phyloP scores from a whole-genome alignment of 2,329 filamentous ascomycete species.

The Cladosporium sp. region DNA sequence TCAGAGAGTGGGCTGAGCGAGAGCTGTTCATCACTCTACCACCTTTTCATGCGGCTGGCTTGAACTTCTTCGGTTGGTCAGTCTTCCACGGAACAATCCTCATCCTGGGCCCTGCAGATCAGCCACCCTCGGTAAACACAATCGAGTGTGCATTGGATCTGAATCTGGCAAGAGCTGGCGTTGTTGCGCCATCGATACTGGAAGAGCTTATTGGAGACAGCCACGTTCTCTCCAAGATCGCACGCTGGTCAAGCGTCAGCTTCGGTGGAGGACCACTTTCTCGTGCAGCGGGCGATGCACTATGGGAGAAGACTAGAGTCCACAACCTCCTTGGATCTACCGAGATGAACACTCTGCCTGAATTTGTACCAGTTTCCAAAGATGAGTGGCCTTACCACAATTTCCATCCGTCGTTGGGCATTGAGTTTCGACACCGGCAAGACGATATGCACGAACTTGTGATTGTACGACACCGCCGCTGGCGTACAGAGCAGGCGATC shows the following conservation, averaged over 20 bases:
- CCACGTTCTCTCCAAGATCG: neutral
- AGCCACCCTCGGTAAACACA: slow-evolving; percentile 12
- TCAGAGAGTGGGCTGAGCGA: slow-evolving; percentile 11
- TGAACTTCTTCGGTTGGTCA: slow-evolving; percentile 21
- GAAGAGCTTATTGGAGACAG: slow-evolving; percentile 17
- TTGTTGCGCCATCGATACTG: slow-evolving; percentile 20
- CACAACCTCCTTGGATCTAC: slow-evolving; percentile 20
- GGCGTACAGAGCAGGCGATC: slow-evolving; percentile 26
- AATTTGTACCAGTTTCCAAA: slow-evolving; percentile 16
- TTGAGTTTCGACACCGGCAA: slow-evolving; percentile 12
- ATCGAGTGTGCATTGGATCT: slow-evolving; percentile 18
- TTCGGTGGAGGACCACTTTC: slow-evolving; percentile 21
- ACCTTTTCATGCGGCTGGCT: slow-evolving; percentile 21
- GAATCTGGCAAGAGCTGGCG: slow-evolving; percentile 14
- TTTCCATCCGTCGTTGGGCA: slow-evolving; percentile 17
- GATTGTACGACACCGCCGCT: slow-evolving; percentile 18
- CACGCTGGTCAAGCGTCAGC: slow-evolving; percentile 19
- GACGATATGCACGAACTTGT: slow-evolving; percentile 4
- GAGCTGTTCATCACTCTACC: slow-evolving; percentile 19
- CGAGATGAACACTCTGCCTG: slow-evolving; percentile 20
- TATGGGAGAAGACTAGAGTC: slow-evolving; percentile 17
- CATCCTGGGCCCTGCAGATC: slow-evolving; percentile 19
- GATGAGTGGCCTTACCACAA: slow-evolving; percentile 20
- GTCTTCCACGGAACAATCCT: slow-evolving; percentile 19
- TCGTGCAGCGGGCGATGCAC: slow-evolving; percentile 9